Base-by-base conservation (phyloP, 305 asterid species). In the Ilex paraguariensis region DNA sequence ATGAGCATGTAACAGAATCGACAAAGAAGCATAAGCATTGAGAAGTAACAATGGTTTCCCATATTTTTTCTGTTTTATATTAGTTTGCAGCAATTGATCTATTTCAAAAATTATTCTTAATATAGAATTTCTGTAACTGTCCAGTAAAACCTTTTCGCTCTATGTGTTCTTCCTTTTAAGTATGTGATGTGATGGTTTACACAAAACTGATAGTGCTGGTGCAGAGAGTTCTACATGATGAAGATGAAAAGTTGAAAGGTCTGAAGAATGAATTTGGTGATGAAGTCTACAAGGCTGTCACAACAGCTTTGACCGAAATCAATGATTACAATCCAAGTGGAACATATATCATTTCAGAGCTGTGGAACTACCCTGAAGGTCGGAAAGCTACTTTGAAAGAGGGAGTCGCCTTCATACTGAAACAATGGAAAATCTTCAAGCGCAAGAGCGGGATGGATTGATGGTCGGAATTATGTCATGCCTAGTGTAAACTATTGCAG, bases 261-360 rank as follows among this genome's bases (percentile, higher is more conserved):
- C 77, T 91, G 76, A 88, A 67, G 79, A 73, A 69, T 58, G 79
- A 31, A 42, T 81, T 77, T 8, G 95, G 91, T 3, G 68, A 57
- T 5, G 82, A 80, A 36, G 88, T 84, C 7, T 77, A 68, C 81
- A 81, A 81, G 50, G 95, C 96, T 13, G 95, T 87, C 72, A 73
- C 78, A 10, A 61, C 78, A 52, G 88, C 95, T 61, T 63, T 81
- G 69, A 57, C 50, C 0, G 96, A 91, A 86, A 73, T 88, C 49
- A 81, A 82, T 7, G 98, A 86, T 56, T 80, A 85, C 76, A 88
- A 91, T 64, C 91, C 95, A 0, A 88, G 98, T 65, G 98, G 96
- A 57, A 65, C 78, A 62, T 88, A 84, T 56, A 16, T 86, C 36
- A 75, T 66, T 56, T 71, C 98, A 0, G 98, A 88, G 72, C 75